Evolutionary conservation across 768 basidiomycete genomes (phyloP), one percentile per base, ranked within the genome.

Genomic region (Lentinula boryana): DNA sequence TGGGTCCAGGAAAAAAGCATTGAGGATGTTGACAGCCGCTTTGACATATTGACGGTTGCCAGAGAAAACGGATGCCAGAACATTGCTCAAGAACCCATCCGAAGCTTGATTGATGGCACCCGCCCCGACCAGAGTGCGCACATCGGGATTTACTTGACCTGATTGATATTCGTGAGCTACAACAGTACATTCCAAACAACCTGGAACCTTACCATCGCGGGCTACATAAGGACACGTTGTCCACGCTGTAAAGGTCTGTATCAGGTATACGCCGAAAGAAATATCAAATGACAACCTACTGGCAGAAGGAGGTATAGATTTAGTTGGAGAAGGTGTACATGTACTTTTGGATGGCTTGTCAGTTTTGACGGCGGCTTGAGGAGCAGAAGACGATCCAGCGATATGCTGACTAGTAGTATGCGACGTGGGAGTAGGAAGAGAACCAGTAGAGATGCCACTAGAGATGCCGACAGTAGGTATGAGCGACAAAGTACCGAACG

Each of bases 321-420:
- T 78, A 1, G 81, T 79, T 2, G 81, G 80, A 41, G 81, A 82
- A 18, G 81, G 78, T 2, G 78, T 80, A 64, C 82, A 84, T 31
- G 75, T 66, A 9, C 66, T 44, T 60, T 72, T 69, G 12, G 66
- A 64, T 10, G 62, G 67, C 66, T 73, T 72, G 31, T 64, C 63
- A 10, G 68, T 69, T 60, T 70, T 72, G 44, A 68, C 71, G 6
- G 72, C 73, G 32, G 72, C 74, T 67, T 71, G 69, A 55, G 68
- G 72, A 49, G 74, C 76, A 32, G 72, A 66, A 4, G 68, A 68
- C 4, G 72, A 72, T 15, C 70, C 71, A 48, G 66, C 69, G 33
- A 64, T 51, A 13, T 63, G 60, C 9, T 49, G 57, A 18, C 60
- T 58, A 38, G 65, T 63, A 32, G 63, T 61, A 23, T 40, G 40